Base-by-base conservation (phyloP, 345 rosid genomes). In the Gossypium bickii region DNA sequence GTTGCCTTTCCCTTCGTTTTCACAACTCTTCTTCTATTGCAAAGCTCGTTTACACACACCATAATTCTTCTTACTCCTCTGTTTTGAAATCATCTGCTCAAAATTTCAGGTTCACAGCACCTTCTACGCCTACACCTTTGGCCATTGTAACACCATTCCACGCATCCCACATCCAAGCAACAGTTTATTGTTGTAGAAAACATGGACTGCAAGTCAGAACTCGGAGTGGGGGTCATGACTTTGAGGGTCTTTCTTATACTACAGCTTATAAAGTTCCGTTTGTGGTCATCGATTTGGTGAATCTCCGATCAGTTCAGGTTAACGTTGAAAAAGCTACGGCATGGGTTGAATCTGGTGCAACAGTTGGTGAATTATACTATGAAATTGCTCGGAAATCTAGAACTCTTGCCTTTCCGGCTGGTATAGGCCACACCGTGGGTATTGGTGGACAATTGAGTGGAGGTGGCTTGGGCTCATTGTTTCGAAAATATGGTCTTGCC, bases 81-180 rank as follows among this genome's bases (percentile, higher is more conserved):
- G 67, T 89, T 20, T 83, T 91, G 13, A 70, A 80, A 27, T 82
- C 86, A 0, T 60, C 87, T 0, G 81, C 84, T n/a, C 90, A 85
- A 17, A 92, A 92, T 72, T 82, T 77, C 24, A 77, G 90, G 69
- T 86, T 74, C 80, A 62, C 83, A 44, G 60, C 7, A 8, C 83
- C 83, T 25, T 48, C 86, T 1, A 66, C 56, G 24, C 88, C 93
- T 1, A 88, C 81, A 68, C 97, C 97, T 22, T 55, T 55, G 59
- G 59, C 11, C 60, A 56, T 56, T 9, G 4, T 20, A 18, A 56
- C 27, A 20, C 27, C 12, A 0, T 2, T 74, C 8, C 60, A 77
- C 0, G 85, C 79, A 56, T 77, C 87, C 74, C 60, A 56, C 60
- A 18, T 18, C 12, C 59, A 55, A 55, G 60, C 27, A 18, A 20